These are phyloP conservation scores for Rhipidocladum racemiflorum DNA, from an alignment of 176 grass and related monocot species.

Conservation along the genomic window DNA sequence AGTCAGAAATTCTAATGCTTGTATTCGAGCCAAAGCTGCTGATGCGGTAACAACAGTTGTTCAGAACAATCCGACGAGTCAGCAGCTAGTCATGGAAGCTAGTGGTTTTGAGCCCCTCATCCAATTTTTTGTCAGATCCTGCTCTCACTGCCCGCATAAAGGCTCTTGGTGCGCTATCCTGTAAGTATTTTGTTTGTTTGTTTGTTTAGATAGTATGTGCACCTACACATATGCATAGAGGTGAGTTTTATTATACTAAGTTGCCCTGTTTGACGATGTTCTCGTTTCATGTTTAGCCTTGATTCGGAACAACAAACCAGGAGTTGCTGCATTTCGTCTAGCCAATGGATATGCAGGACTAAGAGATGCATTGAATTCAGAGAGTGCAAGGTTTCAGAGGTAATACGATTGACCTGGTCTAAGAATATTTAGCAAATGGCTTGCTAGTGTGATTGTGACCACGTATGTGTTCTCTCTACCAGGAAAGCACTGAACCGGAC, in stretches of 20 bases:
- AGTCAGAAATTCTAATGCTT: slow-evolving; percentile 76
- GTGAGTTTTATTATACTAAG: neutral
- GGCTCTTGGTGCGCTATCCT: slow-evolving; percentile 86
- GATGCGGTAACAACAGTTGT: slow-evolving; percentile 90
- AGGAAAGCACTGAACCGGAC: slow-evolving; percentile 85
- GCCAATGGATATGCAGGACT: slow-evolving; percentile 78
- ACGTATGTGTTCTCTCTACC: slow-evolving; percentile 12
- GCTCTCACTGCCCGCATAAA: slow-evolving; percentile 82
- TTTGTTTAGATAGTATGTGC: neutral
- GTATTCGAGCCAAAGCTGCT: slow-evolving; percentile 83
- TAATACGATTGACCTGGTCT: slow-evolving; percentile 11
- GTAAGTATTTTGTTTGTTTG: slow-evolving; percentile 39
- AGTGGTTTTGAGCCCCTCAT: slow-evolving; percentile 82
- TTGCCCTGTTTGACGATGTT: slow-evolving; percentile 21
- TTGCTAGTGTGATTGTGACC: slow-evolving; percentile 8
- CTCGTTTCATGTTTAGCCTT: slow-evolving; percentile 57
- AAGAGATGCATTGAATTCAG: slow-evolving; percentile 71
- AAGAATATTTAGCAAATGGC: neutral
- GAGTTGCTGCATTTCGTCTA: slow-evolving; percentile 69
- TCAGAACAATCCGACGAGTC: slow-evolving; percentile 91
- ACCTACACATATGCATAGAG: too few species aligned
- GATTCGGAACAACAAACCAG: slow-evolving; percentile 78
- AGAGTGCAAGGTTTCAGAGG: slow-evolving; percentile 77
- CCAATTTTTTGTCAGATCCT: slow-evolving; percentile 83
- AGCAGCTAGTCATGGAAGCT: slow-evolving; percentile 91